These are phyloP conservation scores for Mucor mucedo DNA, from an alignment of 371 early-diverging fungal species.

Conservation along the genomic window DNA sequence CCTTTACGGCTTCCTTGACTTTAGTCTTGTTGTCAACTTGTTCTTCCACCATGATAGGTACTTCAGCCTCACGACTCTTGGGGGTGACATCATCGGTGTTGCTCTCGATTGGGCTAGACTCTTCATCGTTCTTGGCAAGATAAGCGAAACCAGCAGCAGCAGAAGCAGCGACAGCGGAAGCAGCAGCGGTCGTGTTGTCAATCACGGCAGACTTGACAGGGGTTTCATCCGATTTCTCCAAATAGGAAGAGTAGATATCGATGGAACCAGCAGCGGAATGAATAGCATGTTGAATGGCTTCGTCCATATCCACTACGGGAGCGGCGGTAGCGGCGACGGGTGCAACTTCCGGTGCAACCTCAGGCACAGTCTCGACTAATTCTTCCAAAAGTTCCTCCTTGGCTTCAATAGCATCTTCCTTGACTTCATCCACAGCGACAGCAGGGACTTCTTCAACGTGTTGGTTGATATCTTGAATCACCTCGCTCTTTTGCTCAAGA, in stretches of 20 bases:
- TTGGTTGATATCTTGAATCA: slow-evolving; percentile 16
- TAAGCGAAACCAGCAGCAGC: slow-evolving; percentile 19
- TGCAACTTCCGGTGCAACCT: slow-evolving; percentile 17
- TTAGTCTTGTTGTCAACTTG: too few relatives aligned
- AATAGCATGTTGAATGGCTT: slow-evolving; percentile 23
- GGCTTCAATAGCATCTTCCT: slow-evolving; percentile 34
- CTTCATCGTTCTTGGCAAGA: slow-evolving; percentile 9
- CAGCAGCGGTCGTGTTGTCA: slow-evolving; percentile 9
- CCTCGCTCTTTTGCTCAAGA: slow-evolving; percentile 28
- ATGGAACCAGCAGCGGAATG: slow-evolving; percentile 27
- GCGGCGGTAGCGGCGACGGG: neutral
- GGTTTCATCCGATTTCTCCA: neutral
- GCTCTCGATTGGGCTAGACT: neutral
- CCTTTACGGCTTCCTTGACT: too few relatives aligned
- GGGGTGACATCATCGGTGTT: slow-evolving; percentile 10
- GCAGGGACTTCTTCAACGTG: slow-evolving; percentile 21
- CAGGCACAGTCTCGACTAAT: slow-evolving; percentile 10
- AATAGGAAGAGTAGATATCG: slow-evolving; percentile 11
- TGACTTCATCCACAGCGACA: slow-evolving; percentile 22
- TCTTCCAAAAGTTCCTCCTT: slow-evolving; percentile 21
- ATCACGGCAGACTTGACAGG: slow-evolving; percentile 15
- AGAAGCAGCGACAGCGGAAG: slow-evolving; percentile 2
- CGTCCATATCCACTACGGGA: slow-evolving; percentile 8
- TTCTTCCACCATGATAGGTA: too few relatives aligned
- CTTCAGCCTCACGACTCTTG: neutral